These are phyloP conservation scores for Fomitiporia mediterranea DNA, from an alignment of 1,284 basidiomycete species.

Conservation along the genomic window DNA sequence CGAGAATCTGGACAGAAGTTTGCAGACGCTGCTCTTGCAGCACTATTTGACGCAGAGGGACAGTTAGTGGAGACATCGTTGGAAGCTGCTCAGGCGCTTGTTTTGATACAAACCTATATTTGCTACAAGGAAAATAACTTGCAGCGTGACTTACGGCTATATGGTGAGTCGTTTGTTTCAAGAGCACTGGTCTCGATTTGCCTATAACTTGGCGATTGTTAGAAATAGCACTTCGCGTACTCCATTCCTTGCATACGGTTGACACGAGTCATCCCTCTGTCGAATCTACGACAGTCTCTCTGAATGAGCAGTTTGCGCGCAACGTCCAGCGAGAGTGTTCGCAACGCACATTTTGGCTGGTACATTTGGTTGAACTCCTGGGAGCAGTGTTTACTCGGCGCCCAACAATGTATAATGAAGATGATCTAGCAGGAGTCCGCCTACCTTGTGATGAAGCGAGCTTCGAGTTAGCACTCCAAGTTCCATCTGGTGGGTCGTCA, in stretches of 20 bases:
- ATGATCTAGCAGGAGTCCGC: conserved; percentile 51
- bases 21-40: conserved; percentile 57
- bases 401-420: conserved; percentile 43
- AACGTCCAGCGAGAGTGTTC: conserved; percentile 67
- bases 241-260: conserved; percentile 54
- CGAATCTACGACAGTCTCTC: conserved; percentile 45
- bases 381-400: conserved; percentile 47
- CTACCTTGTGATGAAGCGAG: conserved; percentile 72
- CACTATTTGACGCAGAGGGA: conserved; percentile 66
- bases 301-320: conserved; percentile 51
- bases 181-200: background rate
- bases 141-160: conserved; percentile 34
- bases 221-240: conserved; percentile 53
- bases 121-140: conserved; percentile 25
- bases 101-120: conserved; percentile 58
- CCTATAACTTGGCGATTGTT: background rate
- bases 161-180: conserved; percentile 30
- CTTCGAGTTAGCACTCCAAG: conserved; percentile 64
- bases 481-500: conserved; percentile 49
- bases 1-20: conserved; percentile 68
- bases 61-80: conserved; percentile 52
- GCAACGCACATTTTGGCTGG: conserved; percentile 74
- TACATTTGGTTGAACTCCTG: conserved; percentile 43
- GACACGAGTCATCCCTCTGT: conserved; percentile 25
- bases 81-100: conserved; percentile 66